These are phyloP conservation scores for Erythrophleum ivorense DNA, from an alignment of 331 rosid species.

Conservation along the genomic window DNA sequence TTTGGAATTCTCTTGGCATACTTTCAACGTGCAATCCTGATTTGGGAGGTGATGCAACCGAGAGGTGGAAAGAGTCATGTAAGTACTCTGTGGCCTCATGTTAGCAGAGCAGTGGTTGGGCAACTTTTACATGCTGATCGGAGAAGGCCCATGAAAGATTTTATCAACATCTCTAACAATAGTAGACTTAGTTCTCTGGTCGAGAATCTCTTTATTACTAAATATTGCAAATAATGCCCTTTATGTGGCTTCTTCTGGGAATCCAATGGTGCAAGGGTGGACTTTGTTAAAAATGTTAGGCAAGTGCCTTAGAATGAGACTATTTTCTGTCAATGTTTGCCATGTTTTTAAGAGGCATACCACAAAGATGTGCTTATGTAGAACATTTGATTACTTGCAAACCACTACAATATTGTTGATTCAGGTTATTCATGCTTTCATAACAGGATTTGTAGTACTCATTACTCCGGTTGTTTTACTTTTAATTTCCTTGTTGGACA, in stretches of 20 bases:
- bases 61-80: slow-evolving; percentile 15
- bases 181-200: slow-evolving; percentile 19
- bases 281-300: background rate
- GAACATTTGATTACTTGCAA: background rate
- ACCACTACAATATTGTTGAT: background rate
- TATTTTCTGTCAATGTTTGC: background rate
- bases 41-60: slow-evolving; percentile 26
- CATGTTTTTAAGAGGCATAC: slow-evolving; percentile 9
- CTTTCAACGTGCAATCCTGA: slow-evolving; percentile 22
- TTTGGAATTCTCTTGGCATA: slow-evolving; percentile 13
- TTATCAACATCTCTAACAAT: background rate
- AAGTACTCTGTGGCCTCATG: background rate
- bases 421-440: background rate
- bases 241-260: slow-evolving; percentile 16
- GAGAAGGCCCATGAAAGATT: slow-evolving; percentile 5
- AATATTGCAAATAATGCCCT: background rate
- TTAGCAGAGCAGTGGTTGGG: slow-evolving; percentile 12
- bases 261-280: background rate
- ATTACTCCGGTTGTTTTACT: background rate
- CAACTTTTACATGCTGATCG: background rate
- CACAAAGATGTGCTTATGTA: background rate
- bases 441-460: background rate
- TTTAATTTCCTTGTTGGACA: background rate
- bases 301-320: background rate
- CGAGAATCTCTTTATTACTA: background rate